Conservation (phyloP, 257 asterid species). For the Plectranthus barbatus region DNA sequence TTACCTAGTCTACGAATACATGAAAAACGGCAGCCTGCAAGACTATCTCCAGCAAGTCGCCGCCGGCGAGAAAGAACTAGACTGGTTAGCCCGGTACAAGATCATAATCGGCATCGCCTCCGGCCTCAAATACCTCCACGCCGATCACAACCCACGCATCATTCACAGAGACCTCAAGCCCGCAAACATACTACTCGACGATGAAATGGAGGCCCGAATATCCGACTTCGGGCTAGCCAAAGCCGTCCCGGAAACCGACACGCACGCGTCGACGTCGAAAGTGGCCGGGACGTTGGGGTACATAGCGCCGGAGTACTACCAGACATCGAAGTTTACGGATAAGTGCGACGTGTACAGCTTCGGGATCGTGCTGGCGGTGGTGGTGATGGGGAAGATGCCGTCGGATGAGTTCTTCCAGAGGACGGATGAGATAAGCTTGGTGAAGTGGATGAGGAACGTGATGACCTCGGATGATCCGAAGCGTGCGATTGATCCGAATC, state of each 20-base stretch:
- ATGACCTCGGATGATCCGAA: conserved; percentile 69
- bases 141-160: conserved; percentile 47
- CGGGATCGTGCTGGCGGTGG: conserved; percentile 56
- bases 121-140: conserved; percentile 83
- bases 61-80: conserved; percentile 34
- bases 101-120: conserved; percentile 68
- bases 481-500: conserved; percentile 50
- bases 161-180: conserved; percentile 90
- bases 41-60: conserved; percentile 40
- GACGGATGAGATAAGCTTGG: conserved; percentile 60
- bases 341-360: conserved; percentile 78
- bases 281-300: conserved; percentile 80
- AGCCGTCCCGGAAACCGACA: conserved; percentile 54
- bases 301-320: too few species aligned
- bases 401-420: conserved; percentile 64
- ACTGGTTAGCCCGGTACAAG: conserved; percentile 55
- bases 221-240: conserved; percentile 87
- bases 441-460: conserved; percentile 84
- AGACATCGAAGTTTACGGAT: too few species aligned
- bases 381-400: conserved; percentile 74
- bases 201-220: conserved; percentile 84
- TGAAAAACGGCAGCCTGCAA: conserved; percentile 82
- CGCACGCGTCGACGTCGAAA: conserved; percentile 57
- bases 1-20: conserved; percentile 68
- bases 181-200: conserved; percentile 71